Evolutionary conservation across 139 green algal species (phyloP), one percentile per base, ranked within the genome.

Genomic region (Klebsormidium nitens): DNA sequence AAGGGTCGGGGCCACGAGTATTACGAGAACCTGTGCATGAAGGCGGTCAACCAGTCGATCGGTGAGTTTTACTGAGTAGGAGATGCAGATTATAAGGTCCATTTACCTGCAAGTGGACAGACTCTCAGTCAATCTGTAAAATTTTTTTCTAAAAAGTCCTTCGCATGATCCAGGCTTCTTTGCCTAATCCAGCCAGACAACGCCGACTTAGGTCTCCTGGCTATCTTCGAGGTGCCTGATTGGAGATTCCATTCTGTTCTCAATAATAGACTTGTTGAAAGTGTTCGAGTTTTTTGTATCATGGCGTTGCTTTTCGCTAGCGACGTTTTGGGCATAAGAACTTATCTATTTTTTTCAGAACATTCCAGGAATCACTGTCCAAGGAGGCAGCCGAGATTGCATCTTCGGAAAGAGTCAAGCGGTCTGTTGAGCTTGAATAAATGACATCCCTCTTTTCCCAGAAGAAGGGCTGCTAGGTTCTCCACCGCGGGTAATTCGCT

Each of bases 21-120:
- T 48, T 97, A 97, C 68, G 81, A 91, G 42, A 87, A 91, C 56
- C 71, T 94, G 55, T 94, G 88, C 83, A 87, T 88, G 80, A 90
- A 90, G 70, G 90, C 89, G 0, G 92, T 99, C 11, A 99, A 99
- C 77, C 93, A 98, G 85, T 91, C 85, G 64, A 84, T 99, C 0
- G 93, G 93, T 29, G 29, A 23, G 55, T 36, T 63, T 63, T 38
- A 14, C 55, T 36, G 8, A 8, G 14, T 63, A 14, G 11, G 29
- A 63, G 8, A 14, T 36, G 31, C 55, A 14, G 14, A 8, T 36
- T 29, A 32, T 8, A 47, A 23, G 8, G 55, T 8, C 11, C 8
- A 8, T 23, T 63, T 8, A 14, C 32, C 55, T 63, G 29, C 32
- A 8, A 8, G 8, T 63, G 14, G 29, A 8, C 32, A 47, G 8